Percentiles rank a stretch among this genome's conserved stretches.
Evolutionary conservation across 106 monocot genomes (phyloP).

Genomic region (Allium sativum): DNA sequence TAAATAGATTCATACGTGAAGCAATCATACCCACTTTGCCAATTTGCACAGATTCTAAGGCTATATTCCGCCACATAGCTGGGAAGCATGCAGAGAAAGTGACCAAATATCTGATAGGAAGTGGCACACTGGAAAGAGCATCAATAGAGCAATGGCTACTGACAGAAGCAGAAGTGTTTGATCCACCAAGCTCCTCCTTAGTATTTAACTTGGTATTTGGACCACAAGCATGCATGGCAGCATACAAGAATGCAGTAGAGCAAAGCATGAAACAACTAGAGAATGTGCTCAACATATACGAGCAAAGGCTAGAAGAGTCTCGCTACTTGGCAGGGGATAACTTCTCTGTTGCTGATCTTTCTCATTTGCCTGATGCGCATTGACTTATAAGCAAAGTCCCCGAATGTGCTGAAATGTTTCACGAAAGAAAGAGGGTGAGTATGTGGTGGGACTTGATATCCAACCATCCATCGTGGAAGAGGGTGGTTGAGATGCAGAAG

Average conservation of each 20-base stretch:
- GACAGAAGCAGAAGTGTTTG: slow-evolving; percentile 22
- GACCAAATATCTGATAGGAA: slow-evolving; percentile 5
- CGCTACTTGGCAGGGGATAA: slow-evolving; percentile 32
- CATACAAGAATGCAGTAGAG: slow-evolving; percentile 9
- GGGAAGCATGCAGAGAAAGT: slow-evolving; percentile 13
- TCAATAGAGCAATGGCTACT: slow-evolving; percentile 37
- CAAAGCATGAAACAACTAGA: slow-evolving; percentile 15
- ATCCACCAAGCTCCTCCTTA: slow-evolving; percentile 19
- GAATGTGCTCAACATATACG: slow-evolving; percentile 29
- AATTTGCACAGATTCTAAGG: slow-evolving; percentile 19
- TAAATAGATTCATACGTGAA: no score
- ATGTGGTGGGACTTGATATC: slow-evolving; percentile 43
- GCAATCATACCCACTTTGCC: neutral
- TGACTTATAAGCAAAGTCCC: slow-evolving; percentile 8
- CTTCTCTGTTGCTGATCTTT: slow-evolving; percentile 43
- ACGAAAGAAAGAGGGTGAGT: slow-evolving; percentile 23
- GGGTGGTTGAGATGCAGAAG: slow-evolving; percentile 25
- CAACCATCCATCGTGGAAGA: slow-evolving; percentile 21
- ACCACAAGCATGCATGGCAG: neutral
- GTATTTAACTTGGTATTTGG: slow-evolving; percentile 29
- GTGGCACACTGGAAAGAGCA: slow-evolving; percentile 25
- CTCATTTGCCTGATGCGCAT: slow-evolving; percentile 34
- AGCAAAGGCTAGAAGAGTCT: slow-evolving; percentile 17
- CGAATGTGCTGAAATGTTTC: slow-evolving; percentile 13
- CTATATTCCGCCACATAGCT: slow-evolving; percentile 19